Percentiles rank a stretch among this genome's conserved stretches.
These are phyloP conservation scores for Pseudovirgaria hyperparasitica DNA, from an alignment of 2,329 filamentous ascomycete species.

Conservation along the genomic window DNA sequence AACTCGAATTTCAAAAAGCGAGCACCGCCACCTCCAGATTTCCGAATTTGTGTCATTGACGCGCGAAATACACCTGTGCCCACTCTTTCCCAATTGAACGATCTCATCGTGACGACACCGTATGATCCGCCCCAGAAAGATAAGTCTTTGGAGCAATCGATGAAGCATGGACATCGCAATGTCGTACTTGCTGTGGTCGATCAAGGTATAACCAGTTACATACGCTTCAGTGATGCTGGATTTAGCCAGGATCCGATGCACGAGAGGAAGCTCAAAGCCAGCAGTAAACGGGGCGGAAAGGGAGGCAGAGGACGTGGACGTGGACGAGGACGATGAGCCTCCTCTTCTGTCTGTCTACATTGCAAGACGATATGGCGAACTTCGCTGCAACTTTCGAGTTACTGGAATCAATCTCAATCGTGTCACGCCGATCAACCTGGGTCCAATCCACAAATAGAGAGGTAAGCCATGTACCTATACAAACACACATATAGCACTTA, in stretches of 20 bases:
- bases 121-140: conserved; percentile 47
- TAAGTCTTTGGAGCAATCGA: conserved; percentile 53
- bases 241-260: conserved; percentile 63
- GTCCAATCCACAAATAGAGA: too few species aligned
- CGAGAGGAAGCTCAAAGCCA: conserved; percentile 37
- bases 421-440: too few species aligned
- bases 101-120: conserved; percentile 62
- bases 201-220: conserved; percentile 77
- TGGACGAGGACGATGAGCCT: conserved; percentile 27
- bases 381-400: too few species aligned
- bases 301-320: conserved; percentile 22
- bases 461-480: too few species aligned
- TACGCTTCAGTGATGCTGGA: conserved; percentile 65
- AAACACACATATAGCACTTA: too few species aligned
- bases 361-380: too few species aligned
- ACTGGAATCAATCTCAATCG: too few species aligned
- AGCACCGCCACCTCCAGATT: conserved; percentile 67
- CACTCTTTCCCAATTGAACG: conserved; percentile 55
- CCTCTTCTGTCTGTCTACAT: not conserved
- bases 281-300: conserved; percentile 27
- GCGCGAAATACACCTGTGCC: conserved; percentile 61
- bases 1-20: conserved; percentile 59
- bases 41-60: conserved; percentile 71
- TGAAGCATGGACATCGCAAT: conserved; percentile 76
- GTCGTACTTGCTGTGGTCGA: conserved; percentile 83